phyloP scores from a whole-genome alignment of 306 rosid species.

The Senna siamea region DNA sequence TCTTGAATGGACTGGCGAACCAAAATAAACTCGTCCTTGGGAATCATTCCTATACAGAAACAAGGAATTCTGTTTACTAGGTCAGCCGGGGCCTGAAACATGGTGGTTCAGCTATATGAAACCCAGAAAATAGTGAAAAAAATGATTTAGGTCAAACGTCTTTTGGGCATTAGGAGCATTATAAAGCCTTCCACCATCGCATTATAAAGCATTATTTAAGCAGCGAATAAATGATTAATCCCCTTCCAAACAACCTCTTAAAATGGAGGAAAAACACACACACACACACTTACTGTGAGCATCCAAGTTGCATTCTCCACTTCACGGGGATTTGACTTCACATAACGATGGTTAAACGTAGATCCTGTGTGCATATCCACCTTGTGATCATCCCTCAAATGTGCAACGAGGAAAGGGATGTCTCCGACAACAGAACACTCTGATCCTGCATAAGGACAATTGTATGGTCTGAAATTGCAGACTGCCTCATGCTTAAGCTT shows the following conservation, averaged over 20 bases:
- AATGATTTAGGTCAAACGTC: not conserved
- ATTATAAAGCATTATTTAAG: not conserved
- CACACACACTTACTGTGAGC: constrained; percentile 71
- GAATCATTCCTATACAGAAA: not conserved
- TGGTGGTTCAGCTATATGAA: not conserved
- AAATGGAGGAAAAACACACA: not conserved
- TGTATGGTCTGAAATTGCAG: constrained; percentile 87
- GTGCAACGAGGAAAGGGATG: constrained; percentile 79
- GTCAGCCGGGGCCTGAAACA: not conserved
- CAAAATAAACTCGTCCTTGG: not conserved
- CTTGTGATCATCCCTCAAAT: constrained; percentile 87
- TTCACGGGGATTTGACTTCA: constrained; percentile 91
- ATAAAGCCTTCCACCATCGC: not conserved
- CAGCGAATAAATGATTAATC: not conserved
- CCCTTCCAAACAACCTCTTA: not conserved
- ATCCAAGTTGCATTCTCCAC: constrained; percentile 96
- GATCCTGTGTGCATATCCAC: constrained; percentile 95
- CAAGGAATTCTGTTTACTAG: not conserved
- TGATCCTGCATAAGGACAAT: constrained; percentile 90
- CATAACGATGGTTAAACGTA: constrained; percentile 92
- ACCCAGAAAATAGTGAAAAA: not conserved
- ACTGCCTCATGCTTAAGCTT: constrained; percentile 81
- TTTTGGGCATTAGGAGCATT: not conserved
- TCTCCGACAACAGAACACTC: constrained; percentile 83
- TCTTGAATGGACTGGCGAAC: not conserved